Conservation (phyloP, 352 stramenopile species). For the Phytophthora litchii region DNA sequence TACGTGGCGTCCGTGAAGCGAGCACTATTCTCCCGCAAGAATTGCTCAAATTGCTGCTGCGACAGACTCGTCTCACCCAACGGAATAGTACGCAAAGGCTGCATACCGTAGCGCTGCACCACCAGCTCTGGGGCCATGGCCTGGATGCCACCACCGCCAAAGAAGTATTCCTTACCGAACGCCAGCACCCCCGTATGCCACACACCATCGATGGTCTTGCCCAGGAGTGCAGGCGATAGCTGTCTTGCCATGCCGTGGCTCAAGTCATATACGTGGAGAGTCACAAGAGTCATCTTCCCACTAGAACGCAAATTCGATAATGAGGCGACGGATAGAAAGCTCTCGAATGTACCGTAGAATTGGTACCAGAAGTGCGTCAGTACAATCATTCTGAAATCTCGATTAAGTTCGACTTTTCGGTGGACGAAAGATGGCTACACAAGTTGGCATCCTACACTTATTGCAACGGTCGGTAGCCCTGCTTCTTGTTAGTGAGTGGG, state of each 20-base stretch:
- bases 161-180: constrained; percentile 94
- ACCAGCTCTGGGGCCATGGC: constrained; percentile 67
- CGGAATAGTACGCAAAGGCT: constrained; percentile 78
- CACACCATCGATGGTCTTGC: constrained; percentile 94
- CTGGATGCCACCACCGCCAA: constrained; percentile 93
- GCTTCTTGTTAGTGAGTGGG: constrained; percentile 42
- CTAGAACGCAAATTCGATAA: constrained; percentile 11
- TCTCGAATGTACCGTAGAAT: constrained; percentile 18
- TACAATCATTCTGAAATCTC: constrained; percentile 19
- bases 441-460: constrained; percentile 13
- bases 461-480: constrained; percentile 56
- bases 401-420: neutral
- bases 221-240: constrained; percentile 90
- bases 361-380: constrained; percentile 19
- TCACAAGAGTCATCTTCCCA: constrained; percentile 50
- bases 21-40: constrained; percentile 73
- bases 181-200: constrained; percentile 90
- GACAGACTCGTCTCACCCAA: constrained; percentile 84
- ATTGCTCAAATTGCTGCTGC: constrained; percentile 84
- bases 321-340: constrained; percentile 7
- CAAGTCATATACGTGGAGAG: constrained; percentile 96
- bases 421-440: constrained; percentile 17
- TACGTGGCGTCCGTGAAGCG: constrained; percentile 92
- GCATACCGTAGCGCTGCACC: constrained; percentile 84
- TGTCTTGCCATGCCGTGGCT: constrained; percentile 92